These are phyloP conservation scores for Diaporthe batatas DNA, from an alignment of 2,329 filamentous ascomycete species.

Conservation along the genomic window DNA sequence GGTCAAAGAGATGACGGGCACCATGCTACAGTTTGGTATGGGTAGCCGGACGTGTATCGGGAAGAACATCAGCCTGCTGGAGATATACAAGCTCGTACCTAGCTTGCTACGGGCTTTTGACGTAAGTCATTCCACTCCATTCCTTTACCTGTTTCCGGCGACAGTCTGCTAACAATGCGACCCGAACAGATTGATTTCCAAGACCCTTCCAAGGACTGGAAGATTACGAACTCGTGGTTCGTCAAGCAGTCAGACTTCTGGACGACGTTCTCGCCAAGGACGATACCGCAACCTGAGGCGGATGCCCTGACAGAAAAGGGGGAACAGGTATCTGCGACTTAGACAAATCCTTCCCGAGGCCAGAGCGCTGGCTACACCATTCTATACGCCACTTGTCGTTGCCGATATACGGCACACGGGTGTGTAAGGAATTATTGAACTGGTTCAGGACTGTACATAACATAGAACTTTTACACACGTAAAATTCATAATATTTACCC, in stretches of 20 bases:
- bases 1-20: slow-evolving; percentile 75
- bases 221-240: slow-evolving; percentile 73
- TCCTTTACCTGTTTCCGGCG: slow-evolving; percentile 56
- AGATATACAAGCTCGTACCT: slow-evolving; percentile 75
- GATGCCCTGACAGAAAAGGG: neutral
- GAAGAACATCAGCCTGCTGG: slow-evolving; percentile 73
- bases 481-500: slow-evolving; percentile 1
- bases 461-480: slow-evolving; percentile 12
- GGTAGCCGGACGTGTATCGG: slow-evolving; percentile 79
- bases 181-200: slow-evolving; percentile 63
- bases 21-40: slow-evolving; percentile 81
- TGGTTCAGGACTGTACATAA: neutral
- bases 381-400: neutral
- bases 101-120: slow-evolving; percentile 75
- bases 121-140: slow-evolving; percentile 55
- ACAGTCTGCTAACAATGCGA: neutral
- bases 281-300: slow-evolving; percentile 56
- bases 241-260: slow-evolving; percentile 71
- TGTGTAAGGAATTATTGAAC: neutral
- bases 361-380: neutral
- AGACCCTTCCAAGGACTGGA: slow-evolving; percentile 69
- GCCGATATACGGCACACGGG: too few relatives aligned
- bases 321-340: neutral
- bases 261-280: slow-evolving; percentile 58
- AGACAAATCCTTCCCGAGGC: neutral